A percentile compares a stretch with the other conserved stretches of the same genome.
These are phyloP conservation scores for Thalassiosira hispida DNA, from an alignment of 352 stramenopile species.

Conservation along the genomic window DNA sequence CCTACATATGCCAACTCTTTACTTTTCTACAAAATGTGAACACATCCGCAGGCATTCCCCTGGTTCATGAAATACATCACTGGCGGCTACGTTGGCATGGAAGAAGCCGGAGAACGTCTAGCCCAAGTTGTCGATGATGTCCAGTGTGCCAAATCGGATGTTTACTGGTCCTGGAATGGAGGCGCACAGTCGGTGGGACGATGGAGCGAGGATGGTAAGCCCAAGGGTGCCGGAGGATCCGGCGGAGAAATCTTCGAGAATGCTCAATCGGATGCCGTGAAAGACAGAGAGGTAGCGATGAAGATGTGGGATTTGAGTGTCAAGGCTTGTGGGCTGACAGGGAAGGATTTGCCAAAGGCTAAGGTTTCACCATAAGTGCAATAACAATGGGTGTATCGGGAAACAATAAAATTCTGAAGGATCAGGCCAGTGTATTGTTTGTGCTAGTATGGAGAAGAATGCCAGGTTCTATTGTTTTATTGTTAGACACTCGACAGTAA, in stretches of 20 bases:
- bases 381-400: too few species aligned
- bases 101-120: slow-evolving; percentile 86
- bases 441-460: too few species aligned
- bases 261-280: slow-evolving; percentile 81
- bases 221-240: slow-evolving; percentile 81
- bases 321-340: slow-evolving; percentile 68
- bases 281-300: slow-evolving; percentile 73
- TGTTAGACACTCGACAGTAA: too few species aligned
- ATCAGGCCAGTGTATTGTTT: too few species aligned
- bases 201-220: slow-evolving; percentile 77
- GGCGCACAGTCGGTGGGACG: slow-evolving; percentile 82
- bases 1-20: too few species aligned
- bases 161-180: slow-evolving; percentile 90
- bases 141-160: slow-evolving; percentile 81
- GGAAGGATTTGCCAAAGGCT: slow-evolving; percentile 81
- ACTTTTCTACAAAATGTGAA: too few species aligned
- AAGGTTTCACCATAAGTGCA: neutral
- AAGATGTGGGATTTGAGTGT: slow-evolving; percentile 87
- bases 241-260: slow-evolving; percentile 89
- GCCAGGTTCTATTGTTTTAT: too few species aligned
- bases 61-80: slow-evolving; percentile 91
- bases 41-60: slow-evolving; percentile 85
- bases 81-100: slow-evolving; percentile 86
- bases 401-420: too few species aligned
- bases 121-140: slow-evolving; percentile 87